Evolutionary conservation across 208 protist genomes (phyloP), one percentile per base, ranked within the genome.

Genomic region (Balamuthia mandrillaris): DNA sequence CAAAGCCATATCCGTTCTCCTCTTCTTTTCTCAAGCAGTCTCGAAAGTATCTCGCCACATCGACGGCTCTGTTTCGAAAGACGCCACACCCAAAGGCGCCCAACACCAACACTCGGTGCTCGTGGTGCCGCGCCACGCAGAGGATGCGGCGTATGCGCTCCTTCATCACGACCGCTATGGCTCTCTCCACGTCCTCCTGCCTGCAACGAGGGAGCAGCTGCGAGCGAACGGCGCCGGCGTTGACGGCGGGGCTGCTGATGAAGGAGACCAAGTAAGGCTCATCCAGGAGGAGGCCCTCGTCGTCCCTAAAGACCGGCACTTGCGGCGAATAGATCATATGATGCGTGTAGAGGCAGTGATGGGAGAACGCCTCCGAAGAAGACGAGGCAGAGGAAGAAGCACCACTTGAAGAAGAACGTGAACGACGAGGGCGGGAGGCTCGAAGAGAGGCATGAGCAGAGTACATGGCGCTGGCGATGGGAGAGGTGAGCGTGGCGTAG

Each of bases 401-500:
- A 86, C 12, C 61, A 72, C 66, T 86, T 68, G 33, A 82, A 14
- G 18, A 63, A 9, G 81, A 86, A 82, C n/a, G n/a, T n/a, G n/a
- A n/a, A n/a, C n/a, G n/a, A n/a, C n/a, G n/a, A n/a, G n/a, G n/a
- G n/a, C n/a, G n/a, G n/a, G n/a, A n/a, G n/a, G n/a, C n/a, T n/a
- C n/a, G n/a, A n/a, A n/a, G n/a, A n/a, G n/a, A n/a, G n/a, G n/a
- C n/a, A n/a, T n/a, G n/a, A n/a, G n/a, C n/a, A n/a, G n/a, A n/a
- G n/a, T n/a, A n/a, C 9, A 10, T 88, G 85, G 14, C 35, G 58
- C 42, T 14, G 10, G 14, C 42, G 42, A 14, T 66, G 42, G 18
- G 35, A 6, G 6, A 14, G 14, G 14, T 27, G 3, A 88, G 86
- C 42, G 86, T 90, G 27, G 41, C 7, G 18, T 90, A 88, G 24